These are phyloP conservation scores for Stephania cephalantha DNA, from an alignment of 164 flowering plant genomes.

Conservation along the genomic window DNA sequence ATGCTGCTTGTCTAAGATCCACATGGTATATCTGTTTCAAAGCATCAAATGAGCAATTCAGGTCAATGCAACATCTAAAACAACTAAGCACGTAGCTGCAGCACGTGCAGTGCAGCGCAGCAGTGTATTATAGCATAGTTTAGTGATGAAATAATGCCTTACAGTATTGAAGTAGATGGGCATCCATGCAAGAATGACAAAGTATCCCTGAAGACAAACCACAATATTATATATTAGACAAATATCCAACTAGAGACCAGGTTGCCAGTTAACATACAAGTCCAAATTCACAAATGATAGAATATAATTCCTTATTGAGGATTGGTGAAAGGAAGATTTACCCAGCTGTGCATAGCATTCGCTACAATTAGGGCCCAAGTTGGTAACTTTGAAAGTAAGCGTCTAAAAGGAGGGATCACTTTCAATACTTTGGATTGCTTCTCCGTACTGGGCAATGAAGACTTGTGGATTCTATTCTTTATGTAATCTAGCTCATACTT, in stretches of 20 bases:
- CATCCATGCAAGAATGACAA: slow-evolving; percentile 96
- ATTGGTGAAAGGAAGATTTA: slow-evolving; percentile 25
- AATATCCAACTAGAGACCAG: neutral
- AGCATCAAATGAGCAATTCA: neutral
- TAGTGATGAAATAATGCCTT: slow-evolving; percentile 18
- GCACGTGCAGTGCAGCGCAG: neutral
- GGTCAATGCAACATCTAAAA: neutral
- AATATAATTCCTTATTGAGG: too few relatives aligned
- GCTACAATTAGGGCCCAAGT: slow-evolving; percentile 89
- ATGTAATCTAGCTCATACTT: slow-evolving; percentile 68
- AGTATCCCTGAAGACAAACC: slow-evolving; percentile 63
- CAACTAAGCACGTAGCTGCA: neutral
- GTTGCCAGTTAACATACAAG: neutral
- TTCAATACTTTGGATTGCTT: slow-evolving; percentile 27
- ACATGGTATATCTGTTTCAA: slow-evolving; percentile 66
- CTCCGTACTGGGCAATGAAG: slow-evolving; percentile 16
- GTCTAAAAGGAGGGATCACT: slow-evolving; percentile 75
- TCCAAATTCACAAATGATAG: neutral
- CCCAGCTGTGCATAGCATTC: slow-evolving; percentile 97
- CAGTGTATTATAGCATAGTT: neutral
- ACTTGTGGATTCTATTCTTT: slow-evolving; percentile 27
- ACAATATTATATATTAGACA: neutral
- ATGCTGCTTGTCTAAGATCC: slow-evolving; percentile 92
- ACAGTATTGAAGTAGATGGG: slow-evolving; percentile 90
- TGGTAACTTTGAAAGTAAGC: slow-evolving; percentile 70